Evolutionary conservation across 1,284 basidiomycete species (phyloP), one percentile per base, ranked within the genome.

Genomic region (Cutaneotrichosporon sp.): DNA sequence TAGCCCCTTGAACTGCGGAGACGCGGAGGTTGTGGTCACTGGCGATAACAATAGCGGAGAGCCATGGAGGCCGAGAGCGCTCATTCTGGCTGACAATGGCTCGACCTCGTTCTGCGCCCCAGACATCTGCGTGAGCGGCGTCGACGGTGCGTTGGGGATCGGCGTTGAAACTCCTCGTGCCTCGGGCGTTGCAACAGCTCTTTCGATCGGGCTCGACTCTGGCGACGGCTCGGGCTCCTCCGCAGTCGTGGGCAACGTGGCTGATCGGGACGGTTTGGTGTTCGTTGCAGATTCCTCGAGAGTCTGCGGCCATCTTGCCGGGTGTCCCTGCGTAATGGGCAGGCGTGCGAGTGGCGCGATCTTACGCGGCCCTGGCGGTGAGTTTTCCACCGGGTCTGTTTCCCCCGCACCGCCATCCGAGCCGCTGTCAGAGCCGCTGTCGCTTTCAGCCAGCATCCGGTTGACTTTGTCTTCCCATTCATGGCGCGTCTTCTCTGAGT

Each of bases 401-500:
- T 47, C 7, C 10, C 16, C 30, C 1, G 13, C 30, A 5, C 50
- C 51, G 11, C 40, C 32, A 13, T 73, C 72, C 0, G 77, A 79
- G 30, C 75, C 77, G 21, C 72, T 72, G 14, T 76, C 74, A 13
- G 75, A 75, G 10, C 52, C 65, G 51, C 72, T 74, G n/a, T 87
- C 85, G 49, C 85, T 82, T 34, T 85, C 85, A 2, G 85, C 86
- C 49, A 97, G 80, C 52, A 86, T 80, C 58, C 81, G 78, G 60
- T 84, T 89, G 32, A 97, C 90, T 72, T 88, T 88, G 76, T 91
- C 90, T 77, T 98, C 91, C 94, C 96, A 99, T 80, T 99, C 97
- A 72, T 90, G 89, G 79, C 97, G 89, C 31, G 97, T 91, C 81
- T 97, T 97, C 82, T 99, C 97, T 40, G 93, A 90, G 80, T 99